phyloP scores from a whole-genome alignment of 768 basidiomycete species.

The Auriscalpium orientale region DNA sequence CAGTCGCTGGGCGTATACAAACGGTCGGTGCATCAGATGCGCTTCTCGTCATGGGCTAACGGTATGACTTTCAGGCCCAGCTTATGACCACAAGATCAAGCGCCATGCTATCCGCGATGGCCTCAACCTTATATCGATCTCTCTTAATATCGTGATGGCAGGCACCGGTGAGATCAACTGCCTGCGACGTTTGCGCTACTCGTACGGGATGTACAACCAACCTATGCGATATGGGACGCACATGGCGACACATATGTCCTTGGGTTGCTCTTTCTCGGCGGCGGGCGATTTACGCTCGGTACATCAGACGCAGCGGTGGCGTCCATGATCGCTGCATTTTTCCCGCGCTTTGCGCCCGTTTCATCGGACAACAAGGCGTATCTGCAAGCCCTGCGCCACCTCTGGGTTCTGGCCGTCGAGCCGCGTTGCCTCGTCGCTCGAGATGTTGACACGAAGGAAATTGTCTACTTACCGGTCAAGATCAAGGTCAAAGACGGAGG shows the following conservation, averaged over 20 bases:
- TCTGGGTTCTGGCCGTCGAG: constrained; percentile 95
- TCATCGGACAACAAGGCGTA: constrained; percentile 87
- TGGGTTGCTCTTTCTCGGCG: constrained; percentile 88
- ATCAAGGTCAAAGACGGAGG: constrained; percentile 67
- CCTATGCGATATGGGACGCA: constrained; percentile 81
- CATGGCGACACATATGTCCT: constrained; percentile 86
- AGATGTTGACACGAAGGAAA: constrained; percentile 86
- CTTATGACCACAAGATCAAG: constrained; percentile 85
- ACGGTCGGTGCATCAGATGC: constrained; percentile 38
- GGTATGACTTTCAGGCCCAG: constrained; percentile 40
- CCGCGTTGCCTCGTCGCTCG: constrained; percentile 87
- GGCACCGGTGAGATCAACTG: constrained; percentile 93
- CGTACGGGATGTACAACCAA: constrained; percentile 78
- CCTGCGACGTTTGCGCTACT: constrained; percentile 77
- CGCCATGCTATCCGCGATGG: constrained; percentile 83
- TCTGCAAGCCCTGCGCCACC: constrained; percentile 86
- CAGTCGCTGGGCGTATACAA: constrained; percentile 59
- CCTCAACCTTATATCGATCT: constrained; percentile 77
- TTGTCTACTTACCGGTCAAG: constrained; percentile 89
- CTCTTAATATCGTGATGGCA: constrained; percentile 92
- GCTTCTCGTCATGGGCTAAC: background rate
- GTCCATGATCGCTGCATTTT: constrained; percentile 83
- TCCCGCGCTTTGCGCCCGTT: constrained; percentile 74
- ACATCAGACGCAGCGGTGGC: constrained; percentile 90
- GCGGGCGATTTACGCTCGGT: constrained; percentile 86